Base-by-base conservation (phyloP, 345 rosid species). In the Anastatica hierochuntica region DNA sequence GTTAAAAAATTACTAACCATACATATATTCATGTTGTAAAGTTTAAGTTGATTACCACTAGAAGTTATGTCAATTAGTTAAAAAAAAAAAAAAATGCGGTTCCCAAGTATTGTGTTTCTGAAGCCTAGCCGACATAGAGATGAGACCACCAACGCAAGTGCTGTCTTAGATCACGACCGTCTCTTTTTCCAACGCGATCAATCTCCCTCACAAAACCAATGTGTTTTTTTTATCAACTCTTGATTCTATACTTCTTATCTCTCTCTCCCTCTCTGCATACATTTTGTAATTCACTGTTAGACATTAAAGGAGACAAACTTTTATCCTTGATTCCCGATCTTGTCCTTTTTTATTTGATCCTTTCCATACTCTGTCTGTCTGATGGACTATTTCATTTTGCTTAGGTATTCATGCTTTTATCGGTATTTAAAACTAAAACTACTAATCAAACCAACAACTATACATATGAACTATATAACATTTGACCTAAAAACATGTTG, bases 111-210 rank as follows among this genome's bases (percentile, higher is more conserved):
- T 66, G 51, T 67, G 71, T 59, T 59, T 59, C 49, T 67, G 71
- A 67, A 73, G 63, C 76, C 56, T 60, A 79, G 71, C 90, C 85
- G 95, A 85, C 97, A 77, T 21, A 58, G 72, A 68, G 75, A 74
- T 74, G 66, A 76, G 71, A 71, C 76, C 88, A 74, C 79, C 97
- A 78, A 89, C 71, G 94, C 79, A 76, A 72, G 50, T 85, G 97
- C 87, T 75, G 87, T 72, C 63, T 48, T 68, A 52, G 68, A 62
- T 68, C 62, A 39, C 48, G 63, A 66, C 78, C 75, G 53, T 68
- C 67, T 66, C 66, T 68, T 62, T 82, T 80, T 78, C 87, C 83
- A 43, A 74, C 17, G 64, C 31, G 57, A 53, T 60, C 67, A 68
- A 68, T 39, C 61, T 68, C 53, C 40, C 48, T 48, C 26, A 53